phyloP scores from a whole-genome alignment of 139 green algal genomes.

The Coelastrella sp. region DNA sequence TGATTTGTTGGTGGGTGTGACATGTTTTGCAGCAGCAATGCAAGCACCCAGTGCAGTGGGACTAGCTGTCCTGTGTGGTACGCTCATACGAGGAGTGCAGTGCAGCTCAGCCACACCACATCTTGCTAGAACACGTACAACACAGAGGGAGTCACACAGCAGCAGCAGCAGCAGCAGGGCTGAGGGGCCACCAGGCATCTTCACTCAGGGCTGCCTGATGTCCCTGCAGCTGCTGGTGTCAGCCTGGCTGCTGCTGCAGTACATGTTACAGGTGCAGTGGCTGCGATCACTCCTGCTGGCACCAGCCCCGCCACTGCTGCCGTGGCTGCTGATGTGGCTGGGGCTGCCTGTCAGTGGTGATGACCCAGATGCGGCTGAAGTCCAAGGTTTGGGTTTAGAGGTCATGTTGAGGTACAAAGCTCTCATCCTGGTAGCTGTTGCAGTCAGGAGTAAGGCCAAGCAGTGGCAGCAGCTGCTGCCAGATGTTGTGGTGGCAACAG shows the following conservation, averaged over 20 bases:
- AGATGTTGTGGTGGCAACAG: neutral
- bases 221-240: slow-evolving; percentile 32
- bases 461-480: slow-evolving; percentile 41
- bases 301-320: neutral
- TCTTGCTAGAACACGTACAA: neutral
- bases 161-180: neutral
- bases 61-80: neutral
- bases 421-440: slow-evolving; percentile 31
- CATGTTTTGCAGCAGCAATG: slow-evolving; percentile 39
- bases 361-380: neutral
- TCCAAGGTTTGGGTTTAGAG: slow-evolving; percentile 6
- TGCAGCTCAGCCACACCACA: neutral
- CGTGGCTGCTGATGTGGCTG: slow-evolving; percentile 41
- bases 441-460: neutral
- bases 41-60: slow-evolving; percentile 29
- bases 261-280: slow-evolving; percentile 18
- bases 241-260: slow-evolving; percentile 4
- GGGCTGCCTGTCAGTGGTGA: slow-evolving; percentile 23
- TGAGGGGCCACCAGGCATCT: neutral
- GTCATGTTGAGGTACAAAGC: slow-evolving; percentile 21
- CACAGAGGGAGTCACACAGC: neutral
- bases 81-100: neutral
- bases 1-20: neutral
- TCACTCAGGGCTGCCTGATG: neutral
- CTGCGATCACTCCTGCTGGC: neutral